These are phyloP conservation scores for Cryphonectria carpinicola DNA, from an alignment of 2,329 filamentous ascomycete genomes.

Conservation along the genomic window DNA sequence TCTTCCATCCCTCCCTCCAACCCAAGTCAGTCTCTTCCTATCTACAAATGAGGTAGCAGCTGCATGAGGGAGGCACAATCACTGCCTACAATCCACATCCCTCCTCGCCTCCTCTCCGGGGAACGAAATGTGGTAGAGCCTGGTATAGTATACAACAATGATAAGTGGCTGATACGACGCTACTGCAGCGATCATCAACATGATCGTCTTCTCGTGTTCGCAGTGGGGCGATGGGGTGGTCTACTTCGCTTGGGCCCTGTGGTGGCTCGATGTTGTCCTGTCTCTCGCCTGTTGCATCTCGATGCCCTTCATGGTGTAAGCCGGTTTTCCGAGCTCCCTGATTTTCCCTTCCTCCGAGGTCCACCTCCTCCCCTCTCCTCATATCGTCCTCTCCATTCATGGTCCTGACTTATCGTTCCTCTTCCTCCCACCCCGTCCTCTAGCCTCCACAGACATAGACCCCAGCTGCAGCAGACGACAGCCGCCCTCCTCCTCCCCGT, in stretches of 20 bases:
- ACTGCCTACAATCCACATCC: background rate
- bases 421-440: background rate
- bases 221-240: conserved; percentile 60
- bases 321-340: conserved; percentile 58
- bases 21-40: background rate
- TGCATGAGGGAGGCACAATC: background rate
- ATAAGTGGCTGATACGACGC: conserved; percentile 1
- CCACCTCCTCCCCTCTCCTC: conserved; percentile 52
- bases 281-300: conserved; percentile 51
- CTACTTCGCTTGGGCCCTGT: conserved; percentile 55
- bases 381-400: conserved; percentile 54
- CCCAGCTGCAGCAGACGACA: conserved; percentile 54
- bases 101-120: background rate
- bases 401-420: conserved; percentile 45
- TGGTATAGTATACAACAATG: background rate
- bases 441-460: conserved; percentile 36
- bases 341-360: conserved; percentile 64
- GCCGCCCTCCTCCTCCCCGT: conserved; percentile 66
- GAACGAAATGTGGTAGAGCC: background rate
- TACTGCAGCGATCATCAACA: conserved; percentile 55
- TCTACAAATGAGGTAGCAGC: background rate
- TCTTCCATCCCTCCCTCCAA: too few species aligned
- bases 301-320: conserved; percentile 57
- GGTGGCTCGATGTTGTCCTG: conserved; percentile 55
- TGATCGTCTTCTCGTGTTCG: conserved; percentile 61